Conservation (phyloP, 2,329 filamentous ascomycete genomes). For the Aspergillus piperis region DNA sequence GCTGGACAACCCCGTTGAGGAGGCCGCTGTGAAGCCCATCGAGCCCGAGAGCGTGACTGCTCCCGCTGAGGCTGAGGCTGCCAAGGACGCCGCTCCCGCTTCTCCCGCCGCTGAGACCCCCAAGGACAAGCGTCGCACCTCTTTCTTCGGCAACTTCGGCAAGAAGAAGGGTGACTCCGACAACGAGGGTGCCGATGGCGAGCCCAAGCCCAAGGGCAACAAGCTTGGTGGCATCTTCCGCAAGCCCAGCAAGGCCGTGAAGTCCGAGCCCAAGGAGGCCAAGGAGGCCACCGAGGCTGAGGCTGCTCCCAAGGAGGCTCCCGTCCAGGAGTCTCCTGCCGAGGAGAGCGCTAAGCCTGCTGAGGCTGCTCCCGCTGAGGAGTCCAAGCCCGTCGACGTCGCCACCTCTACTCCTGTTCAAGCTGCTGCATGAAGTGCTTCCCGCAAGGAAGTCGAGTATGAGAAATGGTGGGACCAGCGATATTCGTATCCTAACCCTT, state of each 20-base stretch:
- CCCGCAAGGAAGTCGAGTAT: conserved; percentile 38
- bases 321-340: conserved; percentile 24
- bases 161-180: conserved; percentile 54
- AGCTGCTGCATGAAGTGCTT: conserved; percentile 45
- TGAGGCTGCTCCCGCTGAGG: conserved; percentile 31
- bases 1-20: conserved; percentile 48
- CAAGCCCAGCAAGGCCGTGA: conserved; percentile 51
- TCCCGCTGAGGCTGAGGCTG: conserved; percentile 40
- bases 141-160: conserved; percentile 56
- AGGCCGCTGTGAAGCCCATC: conserved; percentile 40
- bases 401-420: conserved; percentile 40
- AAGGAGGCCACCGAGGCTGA: conserved; percentile 32
- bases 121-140: conserved; percentile 54
- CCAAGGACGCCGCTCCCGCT: conserved; percentile 34
- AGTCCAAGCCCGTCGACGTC: conserved; percentile 38
- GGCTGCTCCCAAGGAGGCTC: conserved; percentile 30
- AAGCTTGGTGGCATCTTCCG: conserved; percentile 52
- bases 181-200: conserved; percentile 49
- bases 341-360: conserved; percentile 30
- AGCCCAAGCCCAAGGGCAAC: conserved; percentile 46
- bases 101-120: conserved; percentile 35
- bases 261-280: conserved; percentile 44
- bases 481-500: conserved; percentile 31
- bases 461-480: conserved; percentile 46
- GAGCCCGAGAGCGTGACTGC: conserved; percentile 49